Conservation (phyloP, 305 asterid genomes). For the Fraxinus floribunda region DNA sequence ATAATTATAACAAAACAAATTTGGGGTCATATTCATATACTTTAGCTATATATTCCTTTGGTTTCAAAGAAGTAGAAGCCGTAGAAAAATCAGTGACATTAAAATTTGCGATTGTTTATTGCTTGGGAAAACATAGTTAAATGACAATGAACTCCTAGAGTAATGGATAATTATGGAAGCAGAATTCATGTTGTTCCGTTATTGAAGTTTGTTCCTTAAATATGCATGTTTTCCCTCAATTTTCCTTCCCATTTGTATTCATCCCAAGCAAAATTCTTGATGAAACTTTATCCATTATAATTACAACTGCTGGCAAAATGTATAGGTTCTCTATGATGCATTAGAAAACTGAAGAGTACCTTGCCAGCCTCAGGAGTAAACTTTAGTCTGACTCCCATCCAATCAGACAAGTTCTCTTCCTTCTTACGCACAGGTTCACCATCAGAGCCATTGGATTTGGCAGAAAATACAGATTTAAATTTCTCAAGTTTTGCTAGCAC, state of each 20-base stretch:
- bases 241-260: neutral
- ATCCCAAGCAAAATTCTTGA: neutral
- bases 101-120: neutral
- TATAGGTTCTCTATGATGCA: neutral
- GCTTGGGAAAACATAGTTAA: neutral
- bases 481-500: conserved; percentile 69
- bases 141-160: neutral
- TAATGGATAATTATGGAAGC: neutral
- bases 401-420: conserved; percentile 57
- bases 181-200: neutral
- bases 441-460: conserved; percentile 43
- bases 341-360: conserved; percentile 40
- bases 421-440: conserved; percentile 41
- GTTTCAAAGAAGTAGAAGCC: neutral
- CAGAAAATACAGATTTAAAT: conserved; percentile 57
- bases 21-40: neutral
- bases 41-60: neutral
- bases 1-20: neutral
- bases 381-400: conserved; percentile 62
- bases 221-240: neutral
- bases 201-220: neutral
- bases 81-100: neutral
- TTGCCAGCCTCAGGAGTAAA: conserved; percentile 78
- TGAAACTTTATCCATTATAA: conserved; percentile 3
- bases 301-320: neutral